A percentile compares a stretch with the other conserved stretches of the same genome.
Evolutionary conservation across 2,329 filamentous ascomycete species (phyloP).

Genomic region (Rugonectria rugulosa): DNA sequence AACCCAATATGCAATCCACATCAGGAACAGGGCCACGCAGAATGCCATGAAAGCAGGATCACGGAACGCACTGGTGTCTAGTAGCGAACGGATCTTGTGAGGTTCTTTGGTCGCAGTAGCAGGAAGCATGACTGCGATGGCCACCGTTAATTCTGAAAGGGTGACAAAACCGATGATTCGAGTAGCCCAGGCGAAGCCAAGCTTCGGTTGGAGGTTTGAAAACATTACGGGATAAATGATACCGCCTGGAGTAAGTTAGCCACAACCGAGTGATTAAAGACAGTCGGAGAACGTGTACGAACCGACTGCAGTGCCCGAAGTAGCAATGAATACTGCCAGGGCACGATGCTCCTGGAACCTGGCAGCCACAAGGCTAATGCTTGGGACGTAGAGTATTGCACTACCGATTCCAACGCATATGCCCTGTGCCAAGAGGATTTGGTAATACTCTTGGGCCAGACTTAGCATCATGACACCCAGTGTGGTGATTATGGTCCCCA

Average conservation of each 20-base stretch:
- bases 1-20: slow-evolving; percentile 18
- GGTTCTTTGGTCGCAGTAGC: not conserved
- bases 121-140: slow-evolving; percentile 11
- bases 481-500: not conserved
- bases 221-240: not conserved
- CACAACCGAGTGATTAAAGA: not conserved
- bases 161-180: not conserved
- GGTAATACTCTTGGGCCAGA: not conserved
- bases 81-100: slow-evolving; percentile 7
- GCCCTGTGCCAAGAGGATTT: not conserved
- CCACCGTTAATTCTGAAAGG: not conserved
- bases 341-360: not conserved
- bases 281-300: not conserved
- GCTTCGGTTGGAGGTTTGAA: not conserved
- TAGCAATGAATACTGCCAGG: not conserved
- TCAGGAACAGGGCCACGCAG: slow-evolving; percentile 10
- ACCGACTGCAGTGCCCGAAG: not conserved
- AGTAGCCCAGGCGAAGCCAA: not conserved
- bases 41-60: slow-evolving; percentile 13
- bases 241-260: not conserved
- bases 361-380: not conserved
- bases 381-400: not conserved
- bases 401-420: not conserved
- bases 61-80: slow-evolving; percentile 8
- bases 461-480: not conserved